Base-by-base conservation (phyloP, 164 flowering plant species). In the Vitis cinerea region DNA sequence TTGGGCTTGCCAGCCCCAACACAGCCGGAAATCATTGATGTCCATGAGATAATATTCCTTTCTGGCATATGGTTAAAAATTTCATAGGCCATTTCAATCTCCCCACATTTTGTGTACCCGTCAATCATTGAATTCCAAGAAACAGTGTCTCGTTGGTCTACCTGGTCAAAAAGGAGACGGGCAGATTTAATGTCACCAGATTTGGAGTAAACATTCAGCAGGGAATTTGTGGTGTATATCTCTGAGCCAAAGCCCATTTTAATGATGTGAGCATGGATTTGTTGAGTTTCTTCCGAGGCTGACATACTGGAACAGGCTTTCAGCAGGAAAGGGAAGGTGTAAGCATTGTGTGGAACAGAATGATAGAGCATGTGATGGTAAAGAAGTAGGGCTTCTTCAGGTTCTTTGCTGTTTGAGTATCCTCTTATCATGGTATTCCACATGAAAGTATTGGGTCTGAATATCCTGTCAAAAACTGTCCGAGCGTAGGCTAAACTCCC, bases 241-340 rank as follows among this genome's bases (percentile, higher is more conserved):
- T 84, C 80, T 3, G 61, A 68, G 9, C 70, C 65, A 50, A 73
- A 84, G 0, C 88, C 88, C 8, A 65, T 68, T 63, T 82, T 83
- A 14, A 77, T 60, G 58, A 84, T 51, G 0, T 74, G 84, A 23
- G 80, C 78, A 71, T 86, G 90, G 63, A 86, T 74, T 78, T 86
- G 86, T 49, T 51, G 60, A 50, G 81, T 74, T 67, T 74, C 76
- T 50, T 72, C 68, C 49, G 72, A 29, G 50, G 74, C 74, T 30
- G 80, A 66, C 2, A 74, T 47, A 50, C 27, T 23, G 9, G 82
- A 70, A 68, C 84, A 86, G 31, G 85, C 84, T 72, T 83, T 82
- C 70, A 85, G 84, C 68, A 85, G 54, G 69, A 83, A 84, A 8
- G 89, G 91, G 64, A 82, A 84, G 23, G 86, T 87, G 64, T 79